A percentile compares a stretch with the other conserved stretches of the same genome.
Evolutionary conservation across 495 filamentous ascomycete species (phyloP).

Genomic region (Penicillium nucicola): DNA sequence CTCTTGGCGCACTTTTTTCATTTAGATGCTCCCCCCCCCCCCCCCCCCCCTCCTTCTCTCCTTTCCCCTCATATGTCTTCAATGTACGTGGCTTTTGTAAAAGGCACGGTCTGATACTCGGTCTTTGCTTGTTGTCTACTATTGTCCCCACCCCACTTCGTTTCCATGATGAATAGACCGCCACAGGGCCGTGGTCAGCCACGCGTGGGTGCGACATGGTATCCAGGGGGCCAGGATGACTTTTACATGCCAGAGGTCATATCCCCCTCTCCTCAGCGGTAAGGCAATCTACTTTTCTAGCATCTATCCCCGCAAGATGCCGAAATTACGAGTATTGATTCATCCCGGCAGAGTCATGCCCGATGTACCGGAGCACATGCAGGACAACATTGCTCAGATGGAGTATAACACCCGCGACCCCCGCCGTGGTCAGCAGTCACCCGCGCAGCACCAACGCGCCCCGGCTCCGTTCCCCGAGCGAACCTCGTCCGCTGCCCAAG

Average conservation of each 20-base stretch:
- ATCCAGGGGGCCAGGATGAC: constrained; percentile 85
- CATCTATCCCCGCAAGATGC: constrained; percentile 8
- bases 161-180: constrained; percentile 36
- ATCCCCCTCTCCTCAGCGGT: constrained; percentile 89
- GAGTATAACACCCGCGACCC: constrained; percentile 68
- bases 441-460: constrained; percentile 33
- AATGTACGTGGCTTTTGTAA: too few relatives aligned
- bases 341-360: constrained; percentile 60
- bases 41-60: too few relatives aligned
- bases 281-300: constrained; percentile 25
- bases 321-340: constrained; percentile 24
- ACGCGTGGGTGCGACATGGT: constrained; percentile 78
- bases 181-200: constrained; percentile 45
- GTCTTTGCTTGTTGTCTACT: neutral
- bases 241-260: constrained; percentile 78
- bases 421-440: constrained; percentile 35
- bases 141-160: neutral
- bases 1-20: too few relatives aligned
- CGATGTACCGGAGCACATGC: constrained; percentile 81
- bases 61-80: too few relatives aligned
- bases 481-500: constrained; percentile 36
- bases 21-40: too few relatives aligned
- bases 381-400: constrained; percentile 83
- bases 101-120: too few relatives aligned
- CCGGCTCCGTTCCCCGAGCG: constrained; percentile 38